Percentiles rank a stretch among this genome's conserved stretches.
phyloP scores from a whole-genome alignment of 2,329 filamentous ascomycete species.

The Aspergillus cejpii region DNA sequence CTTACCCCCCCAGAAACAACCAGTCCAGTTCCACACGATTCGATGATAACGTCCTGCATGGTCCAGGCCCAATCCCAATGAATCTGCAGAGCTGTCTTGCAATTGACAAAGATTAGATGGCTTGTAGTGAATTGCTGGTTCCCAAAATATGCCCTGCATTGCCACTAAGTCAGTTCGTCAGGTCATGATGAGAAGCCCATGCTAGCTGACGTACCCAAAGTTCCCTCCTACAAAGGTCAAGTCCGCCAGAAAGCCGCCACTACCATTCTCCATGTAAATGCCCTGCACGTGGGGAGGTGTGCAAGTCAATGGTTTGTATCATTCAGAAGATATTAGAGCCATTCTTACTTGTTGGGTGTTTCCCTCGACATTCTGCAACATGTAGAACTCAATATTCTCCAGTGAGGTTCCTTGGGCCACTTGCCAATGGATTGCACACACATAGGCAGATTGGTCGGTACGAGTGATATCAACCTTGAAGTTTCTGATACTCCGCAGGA shows the following conservation, averaged over 20 bases:
- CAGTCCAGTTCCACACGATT: conserved; percentile 47
- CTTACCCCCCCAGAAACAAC: conserved; percentile 36
- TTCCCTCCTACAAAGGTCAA: conserved; percentile 55
- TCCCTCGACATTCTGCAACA: conserved; percentile 42
- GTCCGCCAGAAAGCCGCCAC: conserved; percentile 54
- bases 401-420: conserved; percentile 66
- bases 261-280: conserved; percentile 35
- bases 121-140: conserved; percentile 58
- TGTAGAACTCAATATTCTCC: conserved; percentile 68
- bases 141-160: conserved; percentile 36
- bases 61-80: conserved; percentile 56
- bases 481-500: conserved; percentile 16
- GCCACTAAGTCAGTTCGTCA: not conserved
- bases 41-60: conserved; percentile 45
- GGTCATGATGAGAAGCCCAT: not conserved
- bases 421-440: conserved; percentile 61
- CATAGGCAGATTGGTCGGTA: conserved; percentile 22
- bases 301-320: no score
- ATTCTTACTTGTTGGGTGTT: conserved; percentile 24
- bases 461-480: conserved; percentile 22
- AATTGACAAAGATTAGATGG: conserved; percentile 48
- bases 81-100: conserved; percentile 49
- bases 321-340: no score
- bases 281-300: conserved; percentile 7
- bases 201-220: conserved; percentile 38